phyloP scores from a whole-genome alignment of 2,329 filamentous ascomycete species.

The Xylariaceae sp. region DNA sequence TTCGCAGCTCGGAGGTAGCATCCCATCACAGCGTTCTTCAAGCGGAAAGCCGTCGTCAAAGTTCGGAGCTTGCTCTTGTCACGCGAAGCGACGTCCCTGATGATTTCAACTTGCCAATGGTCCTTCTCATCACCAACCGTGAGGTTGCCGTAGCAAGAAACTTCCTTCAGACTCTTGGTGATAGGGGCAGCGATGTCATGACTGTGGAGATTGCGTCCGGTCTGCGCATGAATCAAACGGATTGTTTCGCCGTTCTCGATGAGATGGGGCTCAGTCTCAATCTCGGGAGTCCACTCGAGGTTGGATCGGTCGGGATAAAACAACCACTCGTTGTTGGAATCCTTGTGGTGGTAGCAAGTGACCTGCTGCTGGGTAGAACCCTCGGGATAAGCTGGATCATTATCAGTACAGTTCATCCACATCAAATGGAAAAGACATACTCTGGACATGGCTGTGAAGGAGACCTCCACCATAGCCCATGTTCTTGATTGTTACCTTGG shows the following conservation, averaged over 20 bases:
- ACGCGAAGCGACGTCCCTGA: conserved; percentile 80
- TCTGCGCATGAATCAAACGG: conserved; percentile 89
- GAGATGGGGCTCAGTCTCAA: conserved; percentile 65
- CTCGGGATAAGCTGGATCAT: conserved; percentile 64
- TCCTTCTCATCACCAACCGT: conserved; percentile 97
- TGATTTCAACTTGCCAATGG: conserved; percentile 91
- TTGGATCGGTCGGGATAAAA: conserved; percentile 89
- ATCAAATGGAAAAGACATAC: conserved; percentile 20
- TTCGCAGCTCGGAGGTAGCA: conserved; percentile 96
- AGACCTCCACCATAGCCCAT: conserved; percentile 98
- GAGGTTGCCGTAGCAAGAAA: conserved; percentile 91
- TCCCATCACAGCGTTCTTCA: conserved; percentile 74
- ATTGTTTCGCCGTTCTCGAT: conserved; percentile 73
- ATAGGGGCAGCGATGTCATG: conserved; percentile 85
- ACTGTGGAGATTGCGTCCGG: conserved; percentile 93
- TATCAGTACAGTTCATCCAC: conserved; percentile 16
- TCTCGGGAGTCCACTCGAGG: conserved; percentile 64
- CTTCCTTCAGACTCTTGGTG: conserved; percentile 84
- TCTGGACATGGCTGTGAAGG: conserved; percentile 93
- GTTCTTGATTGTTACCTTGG: conserved; percentile 90
- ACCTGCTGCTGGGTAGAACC: conserved; percentile 93
- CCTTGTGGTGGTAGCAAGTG: conserved; percentile 99
- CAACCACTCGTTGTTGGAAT: conserved; percentile 99
- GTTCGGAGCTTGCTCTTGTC: conserved; percentile 84
- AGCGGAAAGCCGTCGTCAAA: conserved; percentile 85